Base-by-base conservation (phyloP, 1,139 yeast species). In the Yamadazyma diospyri region DNA sequence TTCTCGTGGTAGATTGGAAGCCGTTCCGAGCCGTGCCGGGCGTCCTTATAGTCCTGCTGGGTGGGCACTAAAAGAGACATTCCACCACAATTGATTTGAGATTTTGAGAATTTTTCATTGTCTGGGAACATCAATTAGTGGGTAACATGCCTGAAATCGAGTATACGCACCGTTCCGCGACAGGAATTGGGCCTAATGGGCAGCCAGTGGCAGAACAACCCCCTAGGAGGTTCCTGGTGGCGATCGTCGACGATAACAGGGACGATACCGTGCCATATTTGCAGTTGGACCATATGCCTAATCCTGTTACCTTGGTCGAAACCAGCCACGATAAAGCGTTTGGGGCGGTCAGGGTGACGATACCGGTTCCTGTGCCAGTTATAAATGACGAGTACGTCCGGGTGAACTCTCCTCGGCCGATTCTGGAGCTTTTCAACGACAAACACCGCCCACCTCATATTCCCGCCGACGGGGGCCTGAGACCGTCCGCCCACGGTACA, bases 291-390 rank as follows among this genome's bases (percentile, higher is more conserved):
- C 9, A 19, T 13, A 10, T 19, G 7, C 17, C 25, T 15, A 82
- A 79, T 50, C 78, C 79, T 2, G 57, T 74, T 11, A 51, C 49
- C 6, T 27, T 27, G 12, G 20, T 27, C n/a, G 30, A 27, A 8
- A 12, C 25, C n/a, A 11, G 13, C 14, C 24, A 27, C 15, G 4
- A 20, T 20, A 18, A 12, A 18, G 24, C 12, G 5, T 21, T 70
- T 49, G 95, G 95, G 1, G 92, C 89, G n/a, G 66, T 85, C 18
- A 86, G 84, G 51, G 59, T 87, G 14, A 62, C 69, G 3, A 9
- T 20, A 3, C 20, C 19, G 2, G 6, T 16, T 10, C 16, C 18
- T 16, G 10, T 17, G 9, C 29, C 16, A 5, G 15, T 11, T 13
- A 9, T 23, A 5, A n/a, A 23, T 23, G 25, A 23, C 15, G 25